Conservation (phyloP, 2,329 filamentous ascomycete genomes). For the Clarireedia paspali region DNA sequence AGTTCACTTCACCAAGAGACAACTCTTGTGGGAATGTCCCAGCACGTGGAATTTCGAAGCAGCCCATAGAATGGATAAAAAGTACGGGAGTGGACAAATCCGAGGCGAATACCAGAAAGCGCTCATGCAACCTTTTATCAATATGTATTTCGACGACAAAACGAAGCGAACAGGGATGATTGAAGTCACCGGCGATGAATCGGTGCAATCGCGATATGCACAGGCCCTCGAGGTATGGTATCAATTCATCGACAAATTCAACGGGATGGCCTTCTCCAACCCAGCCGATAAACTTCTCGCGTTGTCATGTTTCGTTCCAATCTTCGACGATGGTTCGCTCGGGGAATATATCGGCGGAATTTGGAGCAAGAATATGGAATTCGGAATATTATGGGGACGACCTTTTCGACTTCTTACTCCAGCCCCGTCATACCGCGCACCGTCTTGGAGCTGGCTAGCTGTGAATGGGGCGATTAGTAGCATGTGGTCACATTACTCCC, state of each 20-base stretch:
- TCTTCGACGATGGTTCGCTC: not conserved
- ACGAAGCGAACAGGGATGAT: no score
- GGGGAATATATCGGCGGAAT: not conserved
- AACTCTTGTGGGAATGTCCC: not conserved
- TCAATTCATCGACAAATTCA: not conserved
- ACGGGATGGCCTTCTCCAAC: not conserved
- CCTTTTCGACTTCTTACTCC: not conserved
- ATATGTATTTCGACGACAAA: not conserved
- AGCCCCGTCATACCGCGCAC: not conserved
- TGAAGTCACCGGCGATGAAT: not conserved
- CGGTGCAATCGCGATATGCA: not conserved
- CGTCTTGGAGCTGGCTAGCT: not conserved
- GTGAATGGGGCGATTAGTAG: not conserved
- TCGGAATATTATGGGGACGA: not conserved
- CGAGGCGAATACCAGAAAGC: not conserved
- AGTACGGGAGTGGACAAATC: not conserved
- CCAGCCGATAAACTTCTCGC: not conserved
- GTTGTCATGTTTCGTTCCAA: not conserved
- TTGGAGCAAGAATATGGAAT: not conserved
- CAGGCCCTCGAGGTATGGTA: not conserved
- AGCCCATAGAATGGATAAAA: not conserved
- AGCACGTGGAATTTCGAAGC: not conserved
- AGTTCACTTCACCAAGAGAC: not conserved
- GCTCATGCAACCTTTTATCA: not conserved
- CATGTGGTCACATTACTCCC: not conserved